A percentile compares a stretch with the other conserved stretches of the same genome.
Evolutionary conservation across 202 grass and related monocot species (phyloP).

Genomic region (Setaria viridis): DNA sequence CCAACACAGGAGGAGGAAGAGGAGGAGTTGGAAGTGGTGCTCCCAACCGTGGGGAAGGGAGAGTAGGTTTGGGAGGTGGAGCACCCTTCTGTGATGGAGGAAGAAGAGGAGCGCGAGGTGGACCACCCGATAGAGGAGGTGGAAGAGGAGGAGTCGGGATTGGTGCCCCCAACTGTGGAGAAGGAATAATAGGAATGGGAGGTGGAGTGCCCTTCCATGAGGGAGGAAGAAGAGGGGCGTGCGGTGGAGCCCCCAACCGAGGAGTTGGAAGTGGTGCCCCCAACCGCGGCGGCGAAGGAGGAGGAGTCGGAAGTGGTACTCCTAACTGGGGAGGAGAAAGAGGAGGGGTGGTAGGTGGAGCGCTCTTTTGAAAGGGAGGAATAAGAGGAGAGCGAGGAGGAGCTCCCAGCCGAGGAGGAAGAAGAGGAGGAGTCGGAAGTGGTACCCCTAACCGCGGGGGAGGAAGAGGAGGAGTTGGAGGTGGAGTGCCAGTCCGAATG

Average conservation of each 20-base stretch:
- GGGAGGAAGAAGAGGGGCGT: neutral
- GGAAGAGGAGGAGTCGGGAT: neutral
- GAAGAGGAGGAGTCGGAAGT: neutral
- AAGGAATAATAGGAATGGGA: neutral
- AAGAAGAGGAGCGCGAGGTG: neutral
- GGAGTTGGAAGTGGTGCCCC: neutral
- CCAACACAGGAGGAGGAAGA: neutral
- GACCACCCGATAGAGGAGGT: neutral
- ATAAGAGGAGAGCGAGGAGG: neutral
- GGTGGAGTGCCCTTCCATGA: neutral
- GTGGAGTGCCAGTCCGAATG: neutral
- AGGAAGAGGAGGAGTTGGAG: neutral
- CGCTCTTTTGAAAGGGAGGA: neutral
- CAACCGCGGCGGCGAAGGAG: neutral
- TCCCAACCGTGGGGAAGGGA: neutral
- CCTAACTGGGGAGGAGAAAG: neutral
- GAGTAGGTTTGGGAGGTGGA: neutral
- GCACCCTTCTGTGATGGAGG: neutral
- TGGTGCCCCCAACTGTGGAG: neutral
- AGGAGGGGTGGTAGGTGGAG: neutral
- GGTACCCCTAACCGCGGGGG: neutral
- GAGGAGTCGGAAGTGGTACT: neutral
- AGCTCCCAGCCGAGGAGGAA: neutral
- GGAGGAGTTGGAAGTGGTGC: neutral
- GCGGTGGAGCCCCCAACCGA: neutral